phyloP scores from a whole-genome alignment of 2,329 filamentous ascomycete genomes.

The Penicillium glabrum region DNA sequence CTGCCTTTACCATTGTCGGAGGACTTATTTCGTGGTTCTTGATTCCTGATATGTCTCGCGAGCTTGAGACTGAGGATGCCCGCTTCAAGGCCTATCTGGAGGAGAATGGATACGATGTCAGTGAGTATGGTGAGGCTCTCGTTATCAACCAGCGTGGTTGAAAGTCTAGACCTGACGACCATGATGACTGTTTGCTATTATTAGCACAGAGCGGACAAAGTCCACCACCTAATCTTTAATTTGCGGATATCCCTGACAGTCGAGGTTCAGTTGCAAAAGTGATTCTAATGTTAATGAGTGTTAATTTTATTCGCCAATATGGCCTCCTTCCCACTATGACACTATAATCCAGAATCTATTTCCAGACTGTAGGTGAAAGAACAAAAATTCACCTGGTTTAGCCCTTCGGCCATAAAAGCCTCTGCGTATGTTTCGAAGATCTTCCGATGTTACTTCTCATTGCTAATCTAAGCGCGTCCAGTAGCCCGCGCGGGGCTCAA shows the following conservation, averaged over 20 bases:
- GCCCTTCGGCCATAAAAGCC: too few relatives aligned
- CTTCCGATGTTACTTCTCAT: too few relatives aligned
- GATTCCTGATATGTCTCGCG: conserved; percentile 46
- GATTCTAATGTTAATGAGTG: neutral
- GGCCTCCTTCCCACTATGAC: neutral
- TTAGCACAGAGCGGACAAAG: neutral
- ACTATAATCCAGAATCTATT: too few relatives aligned
- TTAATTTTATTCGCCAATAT: neutral
- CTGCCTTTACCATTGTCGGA: conserved; percentile 50
- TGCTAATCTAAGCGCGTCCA: too few relatives aligned
- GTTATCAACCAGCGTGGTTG: neutral
- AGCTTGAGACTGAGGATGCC: conserved; percentile 47
- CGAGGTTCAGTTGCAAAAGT: neutral
- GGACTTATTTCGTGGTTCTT: conserved; percentile 47
- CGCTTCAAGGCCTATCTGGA: conserved; percentile 47
- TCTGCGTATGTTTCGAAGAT: too few relatives aligned
- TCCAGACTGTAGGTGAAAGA: too few relatives aligned
- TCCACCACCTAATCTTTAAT: neutral
- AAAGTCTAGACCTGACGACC: neutral
- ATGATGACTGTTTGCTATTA: neutral
- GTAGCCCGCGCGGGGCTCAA: too few relatives aligned
- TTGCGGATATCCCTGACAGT: neutral
- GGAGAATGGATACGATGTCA: conserved; percentile 43
- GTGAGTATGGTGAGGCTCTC: conserved; percentile 10
- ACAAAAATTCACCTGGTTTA: too few relatives aligned